Evolutionary conservation across 140 eudicot species (phyloP), one percentile per base, ranked within the genome.

Genomic region (Stevia rebaudiana): DNA sequence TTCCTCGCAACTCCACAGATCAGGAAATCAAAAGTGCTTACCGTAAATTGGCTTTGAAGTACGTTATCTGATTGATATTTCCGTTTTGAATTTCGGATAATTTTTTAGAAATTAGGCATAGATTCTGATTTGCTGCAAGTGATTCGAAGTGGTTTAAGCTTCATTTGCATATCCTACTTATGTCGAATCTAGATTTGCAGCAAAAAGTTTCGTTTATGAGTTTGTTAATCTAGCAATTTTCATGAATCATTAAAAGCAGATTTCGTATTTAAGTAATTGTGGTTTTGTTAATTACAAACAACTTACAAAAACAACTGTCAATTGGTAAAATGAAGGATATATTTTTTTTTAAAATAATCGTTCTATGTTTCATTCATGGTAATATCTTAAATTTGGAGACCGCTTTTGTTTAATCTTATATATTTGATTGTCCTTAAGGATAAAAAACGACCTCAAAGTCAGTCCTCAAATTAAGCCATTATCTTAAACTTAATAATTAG

Each of bases 41-140:
- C 42, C 81, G 98, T 30, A 92, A 88, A 86, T 56, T 94, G 81
- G 99, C 99, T 44, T 70, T 94, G 53, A 94, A 88, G 97, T 88
- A 94, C 44, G 94, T 59, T 36, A 3, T 11, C 30, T 56, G 21
- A 11, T 43, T 54, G 23, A 24, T 9, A 13, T 9, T 54, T 22
- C 17, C 17, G 2, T 15, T 16, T 21, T 15, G 10, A 67, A 3
- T 44, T 10, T 42, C 53, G 3, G 53, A 3, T 28, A 10, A 3
- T 49, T 52, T 24, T 24, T 39, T 35, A n/a, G 59, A 55, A 36
- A 3, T 66, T 66, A 37, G 39, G 66, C 10, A 16, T 30, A 4
- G 22, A 11, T 24, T 50, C 6, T 12, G 3, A 19, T 48, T 48
- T 6, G 8, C 33, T 17, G 9, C 10, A 16, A 41, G 44, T 30